Evolutionary conservation across 192 early-diverging fungal genomes (phyloP).

Genomic region (Coemansia sp.): DNA sequence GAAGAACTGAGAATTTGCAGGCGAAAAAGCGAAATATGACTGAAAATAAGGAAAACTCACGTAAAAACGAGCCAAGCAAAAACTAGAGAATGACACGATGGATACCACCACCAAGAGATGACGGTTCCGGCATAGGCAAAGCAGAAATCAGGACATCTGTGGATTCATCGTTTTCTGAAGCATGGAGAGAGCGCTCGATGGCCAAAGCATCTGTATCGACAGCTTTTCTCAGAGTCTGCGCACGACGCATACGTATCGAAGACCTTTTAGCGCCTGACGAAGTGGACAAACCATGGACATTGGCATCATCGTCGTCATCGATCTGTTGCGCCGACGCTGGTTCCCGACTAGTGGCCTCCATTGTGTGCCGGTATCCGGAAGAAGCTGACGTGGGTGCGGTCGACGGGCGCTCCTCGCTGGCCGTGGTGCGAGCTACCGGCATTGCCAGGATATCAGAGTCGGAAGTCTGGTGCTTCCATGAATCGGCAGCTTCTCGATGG

Average conservation of each 20-base stretch:
- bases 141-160: slow-evolving; percentile 38
- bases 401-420: slow-evolving; percentile 23
- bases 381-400: slow-evolving; percentile 31
- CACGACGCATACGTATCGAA: slow-evolving; percentile 18
- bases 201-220: slow-evolving; percentile 39
- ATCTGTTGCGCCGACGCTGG: not conserved
- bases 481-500: not conserved
- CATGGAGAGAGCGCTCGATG: slow-evolving; percentile 35
- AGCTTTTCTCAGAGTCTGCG: slow-evolving; percentile 43
- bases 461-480: not conserved
- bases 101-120: slow-evolving; percentile 1
- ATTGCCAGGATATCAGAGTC: not conserved
- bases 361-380: slow-evolving; percentile 29
- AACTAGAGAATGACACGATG: slow-evolving; percentile 38
- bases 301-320: slow-evolving; percentile 2
- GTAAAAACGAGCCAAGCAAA: not conserved
- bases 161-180: slow-evolving; percentile 10
- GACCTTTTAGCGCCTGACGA: not conserved
- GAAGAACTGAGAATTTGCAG: not conserved
- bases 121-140: slow-evolving; percentile 33
- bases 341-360: slow-evolving; percentile 11
- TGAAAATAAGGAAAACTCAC: not conserved
- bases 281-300: not conserved
- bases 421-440: not conserved
- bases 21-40: not conserved